Base-by-base conservation (phyloP, 1,284 basidiomycete genomes). In the Moesziomyces sp. region DNA sequence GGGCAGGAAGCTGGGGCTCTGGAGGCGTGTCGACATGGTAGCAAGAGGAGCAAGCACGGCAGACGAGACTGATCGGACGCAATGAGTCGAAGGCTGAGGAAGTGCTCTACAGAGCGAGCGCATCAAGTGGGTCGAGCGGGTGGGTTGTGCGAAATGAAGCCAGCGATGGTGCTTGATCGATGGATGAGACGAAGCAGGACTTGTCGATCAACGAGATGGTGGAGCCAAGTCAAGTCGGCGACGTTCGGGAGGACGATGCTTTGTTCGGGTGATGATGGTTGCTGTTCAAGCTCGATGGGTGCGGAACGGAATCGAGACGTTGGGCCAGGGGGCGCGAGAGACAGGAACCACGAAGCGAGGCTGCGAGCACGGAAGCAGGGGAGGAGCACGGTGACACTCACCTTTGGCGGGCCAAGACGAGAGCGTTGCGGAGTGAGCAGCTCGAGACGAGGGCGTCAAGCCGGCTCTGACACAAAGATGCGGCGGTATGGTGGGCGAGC, bases 401-500 rank as follows among this genome's bases (percentile, higher is more conserved):
- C 66, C 66, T 68, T 35, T 58, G 47, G 35, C 48, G 52, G 50
- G 10, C 43, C 47, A 49, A 62, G 50, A 24, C 21, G 49, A 9
- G 40, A 38, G 46, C 49, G 52, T 40, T 51, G 59, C 45, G 61
- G 55, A 52, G 57, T 58, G 28, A 54, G 58, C 65, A 55, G 56
- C 66, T 68, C 66, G 51, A 19, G 56, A 68, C 43, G 66, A 68
- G 59, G 52, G 55, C 50, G 59, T 59, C 14, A 56, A 48, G 66
- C 59, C 52, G 52, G 59, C 59, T 56, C 56, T 34, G 44, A 68
- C 26, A 9, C 48, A 30, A 13, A 52, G 46, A 49, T 54, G 56
- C 46, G 59, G 52, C 66, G 59, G 59, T 54, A 68, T 68, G 59
- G 51, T 68, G 59, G 56, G 59, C 35, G 35, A 38, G 35, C 66